Conservation (phyloP, 305 asterid species). For the Solanum aculeatissimum region DNA sequence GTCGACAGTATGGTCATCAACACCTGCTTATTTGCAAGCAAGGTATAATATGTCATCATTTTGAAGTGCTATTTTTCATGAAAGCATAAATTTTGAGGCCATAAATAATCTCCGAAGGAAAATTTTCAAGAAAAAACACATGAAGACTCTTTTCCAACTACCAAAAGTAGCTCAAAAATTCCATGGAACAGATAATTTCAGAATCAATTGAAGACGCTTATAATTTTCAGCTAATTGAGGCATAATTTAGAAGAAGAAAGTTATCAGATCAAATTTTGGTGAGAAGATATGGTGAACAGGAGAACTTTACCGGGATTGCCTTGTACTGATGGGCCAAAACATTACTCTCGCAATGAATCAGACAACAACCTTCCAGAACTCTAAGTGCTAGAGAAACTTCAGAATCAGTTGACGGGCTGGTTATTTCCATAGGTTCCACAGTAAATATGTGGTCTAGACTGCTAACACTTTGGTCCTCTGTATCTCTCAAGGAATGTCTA, state of each 20-base stretch:
- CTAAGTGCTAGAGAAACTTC: conserved; percentile 89
- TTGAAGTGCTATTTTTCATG: background rate
- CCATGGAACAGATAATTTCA: background rate
- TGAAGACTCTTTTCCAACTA: background rate
- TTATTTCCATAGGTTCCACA: conserved; percentile 63
- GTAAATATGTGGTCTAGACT: conserved; percentile 67
- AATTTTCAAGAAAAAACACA: background rate
- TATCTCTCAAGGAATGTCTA: conserved; percentile 61
- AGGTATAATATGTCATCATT: conserved; percentile 3
- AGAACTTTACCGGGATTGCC: conserved; percentile 47
- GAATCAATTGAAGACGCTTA: background rate
- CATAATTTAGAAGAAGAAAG: background rate
- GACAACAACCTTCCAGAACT: conserved; percentile 93
- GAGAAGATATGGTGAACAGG: background rate
- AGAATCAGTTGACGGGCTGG: conserved; percentile 74
- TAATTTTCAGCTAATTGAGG: background rate
- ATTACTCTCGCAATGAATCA: conserved; percentile 68
- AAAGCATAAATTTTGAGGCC: background rate
- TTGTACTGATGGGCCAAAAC: conserved; percentile 69
- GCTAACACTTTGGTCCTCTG: conserved; percentile 55
- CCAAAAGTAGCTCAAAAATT: background rate
- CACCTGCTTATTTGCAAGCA: conserved; percentile 35
- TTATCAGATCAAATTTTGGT: background rate
- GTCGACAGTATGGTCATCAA: conserved; percentile 71
- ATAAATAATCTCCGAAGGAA: background rate